Evolutionary conservation across 192 early-diverging fungal genomes (phyloP).

Genomic region (Phlyctochytrium planicorne): DNA sequence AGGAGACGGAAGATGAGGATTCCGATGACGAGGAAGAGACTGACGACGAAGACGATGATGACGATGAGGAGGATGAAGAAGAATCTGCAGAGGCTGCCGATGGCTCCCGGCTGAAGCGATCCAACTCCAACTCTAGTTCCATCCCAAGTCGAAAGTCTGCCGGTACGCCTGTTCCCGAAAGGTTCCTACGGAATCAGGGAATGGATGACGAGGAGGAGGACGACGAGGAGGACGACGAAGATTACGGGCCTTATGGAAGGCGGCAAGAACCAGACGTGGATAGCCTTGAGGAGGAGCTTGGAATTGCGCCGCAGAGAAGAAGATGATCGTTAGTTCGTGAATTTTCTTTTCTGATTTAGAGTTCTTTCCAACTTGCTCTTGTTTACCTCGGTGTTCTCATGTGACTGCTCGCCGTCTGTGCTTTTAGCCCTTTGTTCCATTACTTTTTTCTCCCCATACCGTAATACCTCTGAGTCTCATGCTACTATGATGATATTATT

Average conservation of each 20-base stretch:
- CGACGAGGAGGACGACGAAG: neutral
- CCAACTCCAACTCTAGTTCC: neutral
- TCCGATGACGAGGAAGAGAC: neutral
- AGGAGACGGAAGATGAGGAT: neutral
- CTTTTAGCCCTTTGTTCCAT: too few relatives aligned
- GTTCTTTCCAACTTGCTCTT: too few relatives aligned
- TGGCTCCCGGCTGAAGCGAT: neutral
- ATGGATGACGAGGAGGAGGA: neutral
- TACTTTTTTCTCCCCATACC: too few relatives aligned
- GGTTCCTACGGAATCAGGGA: neutral
- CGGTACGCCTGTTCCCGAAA: neutral
- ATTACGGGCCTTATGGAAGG: neutral
- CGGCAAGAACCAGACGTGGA: neutral
- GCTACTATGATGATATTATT: too few relatives aligned
- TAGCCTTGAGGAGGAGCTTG: neutral
- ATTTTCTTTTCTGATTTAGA: too few relatives aligned
- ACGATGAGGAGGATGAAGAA: neutral
- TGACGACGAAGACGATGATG: conserved; percentile 5
- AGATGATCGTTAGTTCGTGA: too few relatives aligned
- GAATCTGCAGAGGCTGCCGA: neutral
- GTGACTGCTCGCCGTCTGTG: too few relatives aligned
- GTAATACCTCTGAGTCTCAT: too few relatives aligned
- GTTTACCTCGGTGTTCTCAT: too few relatives aligned
- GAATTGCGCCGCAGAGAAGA: too few relatives aligned
- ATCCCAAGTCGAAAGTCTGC: neutral